These are phyloP conservation scores for Rhododendron ferrugineum DNA, from an alignment of 148 eudicot genomes.

Conservation along the genomic window DNA sequence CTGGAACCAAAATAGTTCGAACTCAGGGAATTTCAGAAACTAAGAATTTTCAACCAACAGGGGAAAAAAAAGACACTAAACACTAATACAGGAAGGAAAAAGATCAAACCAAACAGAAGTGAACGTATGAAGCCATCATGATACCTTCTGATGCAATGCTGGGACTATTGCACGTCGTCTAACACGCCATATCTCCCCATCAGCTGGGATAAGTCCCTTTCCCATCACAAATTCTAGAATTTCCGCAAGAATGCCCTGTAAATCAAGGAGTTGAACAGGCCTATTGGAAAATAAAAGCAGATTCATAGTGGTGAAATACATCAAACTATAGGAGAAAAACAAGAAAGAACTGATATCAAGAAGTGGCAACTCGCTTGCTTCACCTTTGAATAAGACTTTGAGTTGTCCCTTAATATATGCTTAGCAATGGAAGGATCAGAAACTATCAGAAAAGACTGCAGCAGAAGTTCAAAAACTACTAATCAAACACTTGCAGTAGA, in stretches of 20 bases:
- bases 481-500: neutral
- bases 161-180: slow-evolving; percentile 96
- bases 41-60: neutral
- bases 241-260: slow-evolving; percentile 88
- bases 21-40: neutral
- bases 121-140: neutral
- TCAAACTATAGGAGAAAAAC: neutral
- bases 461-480: slow-evolving; percentile 4
- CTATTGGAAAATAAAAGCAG: neutral
- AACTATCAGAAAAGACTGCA: slow-evolving; percentile 94
- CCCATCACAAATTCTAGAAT: slow-evolving; percentile 98
- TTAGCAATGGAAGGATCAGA: slow-evolving; percentile 90
- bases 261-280: slow-evolving; percentile 3
- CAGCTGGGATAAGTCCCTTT: slow-evolving; percentile 96
- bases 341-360: neutral
- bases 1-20: neutral
- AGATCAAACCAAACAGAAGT: neutral
- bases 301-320: neutral
- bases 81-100: neutral
- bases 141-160: slow-evolving; percentile 91
- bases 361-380: slow-evolving; percentile 1
- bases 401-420: slow-evolving; percentile 83
- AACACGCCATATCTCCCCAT: slow-evolving; percentile 94
- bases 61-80: neutral
- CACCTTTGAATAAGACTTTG: slow-evolving; percentile 94